Evolutionary conservation across 148 eudicot species (phyloP).

Genomic region (Rhododendron simsii): DNA sequence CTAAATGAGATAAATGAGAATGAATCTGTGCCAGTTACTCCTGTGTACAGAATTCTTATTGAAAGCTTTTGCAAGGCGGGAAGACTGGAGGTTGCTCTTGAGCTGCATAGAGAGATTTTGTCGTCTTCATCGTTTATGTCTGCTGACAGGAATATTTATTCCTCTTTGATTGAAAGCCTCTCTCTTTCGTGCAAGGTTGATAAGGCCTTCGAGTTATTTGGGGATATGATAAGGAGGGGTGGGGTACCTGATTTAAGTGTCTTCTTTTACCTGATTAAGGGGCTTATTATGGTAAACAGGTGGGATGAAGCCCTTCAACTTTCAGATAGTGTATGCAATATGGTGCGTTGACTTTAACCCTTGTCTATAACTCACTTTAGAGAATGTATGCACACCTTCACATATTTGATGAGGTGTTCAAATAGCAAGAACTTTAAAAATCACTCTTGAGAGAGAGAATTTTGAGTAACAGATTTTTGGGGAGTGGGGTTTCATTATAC

Average conservation of each 20-base stretch:
- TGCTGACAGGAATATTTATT: constrained; percentile 31
- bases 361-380: neutral
- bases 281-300: constrained; percentile 53
- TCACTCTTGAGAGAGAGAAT: neutral
- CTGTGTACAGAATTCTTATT: constrained; percentile 64
- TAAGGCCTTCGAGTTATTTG: constrained; percentile 68
- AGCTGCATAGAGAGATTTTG: constrained; percentile 62
- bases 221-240: constrained; percentile 56
- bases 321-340: constrained; percentile 55
- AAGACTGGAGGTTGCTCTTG: constrained; percentile 61
- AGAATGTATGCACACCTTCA: neutral
- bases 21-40: constrained; percentile 50
- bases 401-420: neutral
- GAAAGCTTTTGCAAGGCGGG: constrained; percentile 80
- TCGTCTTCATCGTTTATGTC: constrained; percentile 29
- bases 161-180: constrained; percentile 68
- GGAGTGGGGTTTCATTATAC: neutral
- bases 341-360: constrained; percentile 34
- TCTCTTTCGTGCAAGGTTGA: constrained; percentile 59
- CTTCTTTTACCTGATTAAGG: constrained; percentile 55
- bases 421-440: neutral
- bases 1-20: constrained; percentile 49
- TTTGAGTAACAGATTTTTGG: no score
- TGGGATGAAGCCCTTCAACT: constrained; percentile 89
- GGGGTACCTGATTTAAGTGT: constrained; percentile 49